A percentile compares a stretch with the other conserved stretches of the same genome.
These are phyloP conservation scores for Verbascum thapsus DNA, from an alignment of 257 asterid genomes.

Conservation along the genomic window DNA sequence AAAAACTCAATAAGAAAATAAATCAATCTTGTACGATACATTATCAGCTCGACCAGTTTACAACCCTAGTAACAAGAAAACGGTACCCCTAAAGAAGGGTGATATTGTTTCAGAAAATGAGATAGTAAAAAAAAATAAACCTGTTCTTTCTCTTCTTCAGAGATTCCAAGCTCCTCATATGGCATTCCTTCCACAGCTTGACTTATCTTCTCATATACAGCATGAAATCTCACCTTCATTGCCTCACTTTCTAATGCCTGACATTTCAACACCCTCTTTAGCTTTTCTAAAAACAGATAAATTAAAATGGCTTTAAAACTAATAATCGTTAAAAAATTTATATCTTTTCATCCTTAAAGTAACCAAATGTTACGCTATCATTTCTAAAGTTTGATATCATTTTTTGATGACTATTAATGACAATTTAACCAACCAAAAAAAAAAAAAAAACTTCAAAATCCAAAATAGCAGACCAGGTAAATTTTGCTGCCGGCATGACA, in stretches of 20 bases:
- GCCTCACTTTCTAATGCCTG: conserved; percentile 83
- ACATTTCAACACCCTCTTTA: background rate
- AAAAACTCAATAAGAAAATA: no score
- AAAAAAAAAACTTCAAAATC: background rate
- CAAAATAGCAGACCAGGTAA: conserved; percentile 71
- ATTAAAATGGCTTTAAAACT: no score
- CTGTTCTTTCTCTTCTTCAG: conserved; percentile 78
- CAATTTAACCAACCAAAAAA: no score
- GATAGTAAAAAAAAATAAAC: conserved; percentile 30
- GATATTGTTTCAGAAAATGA: background rate
- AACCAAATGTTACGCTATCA: no score
- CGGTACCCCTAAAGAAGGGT: background rate
- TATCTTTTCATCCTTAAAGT: no score
- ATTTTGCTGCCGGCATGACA: conserved; percentile 86
- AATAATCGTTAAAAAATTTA: no score
- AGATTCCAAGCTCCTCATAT: conserved; percentile 67
- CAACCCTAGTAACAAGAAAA: background rate
- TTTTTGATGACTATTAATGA: no score
- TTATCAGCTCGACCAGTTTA: no score
- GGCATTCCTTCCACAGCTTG: conserved; percentile 80
- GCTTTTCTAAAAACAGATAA: background rate
- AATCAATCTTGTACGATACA: no score
- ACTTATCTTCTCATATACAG: conserved; percentile 60
- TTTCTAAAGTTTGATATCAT: no score
- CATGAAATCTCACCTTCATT: conserved; percentile 61